phyloP scores from a whole-genome alignment of 116 monocot species.

The Iris pallida region DNA sequence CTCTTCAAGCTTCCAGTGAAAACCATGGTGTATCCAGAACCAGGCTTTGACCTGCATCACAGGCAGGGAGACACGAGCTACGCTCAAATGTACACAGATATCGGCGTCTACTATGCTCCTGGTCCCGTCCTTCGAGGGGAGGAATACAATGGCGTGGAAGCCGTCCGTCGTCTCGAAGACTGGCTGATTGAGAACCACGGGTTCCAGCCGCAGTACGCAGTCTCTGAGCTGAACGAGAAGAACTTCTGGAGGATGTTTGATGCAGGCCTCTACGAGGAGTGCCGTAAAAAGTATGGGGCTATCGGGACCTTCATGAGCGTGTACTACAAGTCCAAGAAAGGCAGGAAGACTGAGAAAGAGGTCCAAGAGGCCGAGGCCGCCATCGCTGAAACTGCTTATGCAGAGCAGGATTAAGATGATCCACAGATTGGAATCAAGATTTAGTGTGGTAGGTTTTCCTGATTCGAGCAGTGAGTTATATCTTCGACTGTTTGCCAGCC shows the following conservation, averaged over 20 bases:
- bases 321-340: conserved; percentile 69
- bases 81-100: conserved; percentile 65
- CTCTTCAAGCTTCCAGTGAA: conserved; percentile 55
- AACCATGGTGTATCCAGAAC: conserved; percentile 57
- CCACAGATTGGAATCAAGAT: too few relatives aligned
- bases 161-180: conserved; percentile 40
- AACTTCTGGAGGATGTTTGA: conserved; percentile 74
- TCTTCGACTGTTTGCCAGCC: too few relatives aligned
- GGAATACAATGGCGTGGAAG: conserved; percentile 36
- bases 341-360: conserved; percentile 59
- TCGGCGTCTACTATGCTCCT: conserved; percentile 61
- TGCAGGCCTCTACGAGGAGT: conserved; percentile 37
- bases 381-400: conserved; percentile 36
- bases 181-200: conserved; percentile 64
- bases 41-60: conserved; percentile 46
- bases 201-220: conserved; percentile 64
- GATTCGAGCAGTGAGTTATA: too few relatives aligned
- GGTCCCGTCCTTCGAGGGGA: conserved; percentile 49
- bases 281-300: conserved; percentile 45
- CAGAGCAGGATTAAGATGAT: conserved; percentile 24
- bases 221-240: conserved; percentile 58
- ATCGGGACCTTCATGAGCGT: conserved; percentile 61
- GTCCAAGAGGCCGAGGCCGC: conserved; percentile 54
- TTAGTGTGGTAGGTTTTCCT: too few relatives aligned
- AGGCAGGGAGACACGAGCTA: conserved; percentile 54